Evolutionary conservation across 2,329 filamentous ascomycete genomes (phyloP), one percentile per base, ranked within the genome.

Genomic region (Scedosporium dehoogii): DNA sequence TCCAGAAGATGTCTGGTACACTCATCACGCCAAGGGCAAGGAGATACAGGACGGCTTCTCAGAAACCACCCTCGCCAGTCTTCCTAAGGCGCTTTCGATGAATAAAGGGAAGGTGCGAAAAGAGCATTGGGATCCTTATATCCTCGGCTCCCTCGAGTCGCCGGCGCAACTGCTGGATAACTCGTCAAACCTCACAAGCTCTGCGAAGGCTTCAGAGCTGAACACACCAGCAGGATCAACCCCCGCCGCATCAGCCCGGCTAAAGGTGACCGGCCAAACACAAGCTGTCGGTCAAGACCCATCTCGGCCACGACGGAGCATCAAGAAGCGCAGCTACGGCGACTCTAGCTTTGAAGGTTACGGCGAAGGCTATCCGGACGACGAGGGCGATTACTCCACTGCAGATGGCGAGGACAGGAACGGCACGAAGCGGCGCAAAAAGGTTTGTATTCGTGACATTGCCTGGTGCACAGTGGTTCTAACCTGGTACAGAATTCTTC

Each of bases 311-410:
- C 85, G 87, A 67, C 81, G 89, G 58, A 78, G 80, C 62, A 81
- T 84, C 65, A 90, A 89, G 77, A 92, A 92, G 79, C 82, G 90
- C 58, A 84, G 86, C 65, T 92, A 92, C 70, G 85, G 87, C 46
- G 89, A 92, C 66, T 83, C 80, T 68, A 90, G 86, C 68, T 92
- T 84, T 69, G 85, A 89, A 68, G 89, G 89, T 51, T 92, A 92
- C 69, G 83, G 84, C 55, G 88, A 91, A 67, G 86, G 86, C 41
- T 91, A 81, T 67, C 81, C 81, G 9, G 88, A 91, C 65, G 87
- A 90, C 66, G 88, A 88, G 7, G 84, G 80, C 55, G 85, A 83
- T n/a, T 87, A 91, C 69, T 90, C 87, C 23, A 90, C 88, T 23
- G 87, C 85, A 63, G 88, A 89, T 67, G 85, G 85, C 67, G 88